Conservation (phyloP, 257 asterid species). For the Eucommia ulmoides region DNA sequence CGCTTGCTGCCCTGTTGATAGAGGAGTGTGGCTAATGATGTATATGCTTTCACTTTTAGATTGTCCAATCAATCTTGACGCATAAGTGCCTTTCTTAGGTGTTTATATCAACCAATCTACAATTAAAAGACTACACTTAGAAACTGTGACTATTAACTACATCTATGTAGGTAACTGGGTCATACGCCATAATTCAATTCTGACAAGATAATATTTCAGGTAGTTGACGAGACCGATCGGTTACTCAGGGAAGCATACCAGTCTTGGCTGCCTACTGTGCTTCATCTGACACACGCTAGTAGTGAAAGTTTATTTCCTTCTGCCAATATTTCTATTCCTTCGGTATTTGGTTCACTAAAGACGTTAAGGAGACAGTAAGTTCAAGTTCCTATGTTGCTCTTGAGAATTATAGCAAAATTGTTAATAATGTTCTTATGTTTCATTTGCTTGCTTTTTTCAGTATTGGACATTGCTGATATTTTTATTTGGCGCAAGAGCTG, state of each 20-base stretch:
- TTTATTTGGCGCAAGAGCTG: background rate
- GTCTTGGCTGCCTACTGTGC: conserved; percentile 86
- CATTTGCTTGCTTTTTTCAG: background rate
- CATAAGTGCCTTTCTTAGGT: background rate
- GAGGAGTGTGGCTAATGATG: background rate
- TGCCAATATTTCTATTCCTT: conserved; percentile 13
- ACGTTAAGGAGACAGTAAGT: conserved; percentile 74
- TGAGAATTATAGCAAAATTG: background rate
- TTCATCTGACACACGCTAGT: conserved; percentile 33
- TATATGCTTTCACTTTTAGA: background rate
- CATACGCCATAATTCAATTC: too few species aligned
- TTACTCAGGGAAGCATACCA: conserved; percentile 87
- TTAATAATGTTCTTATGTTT: background rate
- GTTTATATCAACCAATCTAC: background rate
- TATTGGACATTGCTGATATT: background rate
- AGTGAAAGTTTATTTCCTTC: conserved; percentile 19
- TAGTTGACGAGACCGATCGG: conserved; percentile 89
- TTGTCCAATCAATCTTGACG: background rate
- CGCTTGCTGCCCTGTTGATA: background rate
- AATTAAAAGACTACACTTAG: too few species aligned
- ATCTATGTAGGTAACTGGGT: too few species aligned
- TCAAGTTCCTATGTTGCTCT: conserved; percentile 2
- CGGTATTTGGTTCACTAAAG: conserved; percentile 44
- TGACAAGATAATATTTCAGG: conserved; percentile 30
- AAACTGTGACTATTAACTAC: too few species aligned